Percentiles rank a stretch among this genome's conserved stretches.
phyloP scores from a whole-genome alignment of 257 asterid genomes.

The Jaltomata sinuosa region DNA sequence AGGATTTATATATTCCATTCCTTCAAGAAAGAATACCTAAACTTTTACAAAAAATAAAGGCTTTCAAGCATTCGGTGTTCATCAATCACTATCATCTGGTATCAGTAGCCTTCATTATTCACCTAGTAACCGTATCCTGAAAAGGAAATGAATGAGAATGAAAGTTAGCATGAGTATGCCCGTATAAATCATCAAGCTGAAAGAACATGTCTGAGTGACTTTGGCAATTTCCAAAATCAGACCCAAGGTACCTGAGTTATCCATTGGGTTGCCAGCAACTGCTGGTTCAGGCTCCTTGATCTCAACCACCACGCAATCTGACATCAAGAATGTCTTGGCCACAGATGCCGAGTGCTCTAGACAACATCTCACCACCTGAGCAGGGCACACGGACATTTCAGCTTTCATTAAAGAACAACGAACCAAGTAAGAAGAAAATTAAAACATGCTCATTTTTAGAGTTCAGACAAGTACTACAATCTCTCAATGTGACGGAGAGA shows the following conservation, averaged over 20 bases:
- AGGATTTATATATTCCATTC: conserved; percentile 9
- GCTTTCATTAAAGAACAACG: background rate
- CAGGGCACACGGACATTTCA: background rate
- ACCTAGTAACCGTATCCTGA: conserved; percentile 75
- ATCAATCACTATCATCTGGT: background rate
- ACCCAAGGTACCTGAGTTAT: conserved; percentile 61
- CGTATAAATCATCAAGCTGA: background rate
- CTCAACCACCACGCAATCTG: conserved; percentile 94
- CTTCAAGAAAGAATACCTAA: conserved; percentile 5
- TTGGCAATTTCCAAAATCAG: background rate
- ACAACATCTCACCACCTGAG: conserved; percentile 92
- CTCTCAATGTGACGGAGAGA: no score
- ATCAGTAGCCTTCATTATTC: background rate
- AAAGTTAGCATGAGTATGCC: no score
- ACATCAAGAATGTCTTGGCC: conserved; percentile 94
- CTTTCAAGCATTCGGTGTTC: background rate
- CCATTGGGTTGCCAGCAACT: conserved; percentile 76
- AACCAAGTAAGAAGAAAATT: background rate
- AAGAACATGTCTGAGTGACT: background rate
- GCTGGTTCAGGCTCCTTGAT: conserved; percentile 86
- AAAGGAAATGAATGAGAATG: background rate
- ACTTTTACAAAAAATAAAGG: conserved; percentile 28
- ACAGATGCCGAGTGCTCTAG: conserved; percentile 93
- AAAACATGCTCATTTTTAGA: background rate
- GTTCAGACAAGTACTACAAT: background rate